phyloP scores from a whole-genome alignment of 345 rosid genomes.

The Limnanthes douglasii region DNA sequence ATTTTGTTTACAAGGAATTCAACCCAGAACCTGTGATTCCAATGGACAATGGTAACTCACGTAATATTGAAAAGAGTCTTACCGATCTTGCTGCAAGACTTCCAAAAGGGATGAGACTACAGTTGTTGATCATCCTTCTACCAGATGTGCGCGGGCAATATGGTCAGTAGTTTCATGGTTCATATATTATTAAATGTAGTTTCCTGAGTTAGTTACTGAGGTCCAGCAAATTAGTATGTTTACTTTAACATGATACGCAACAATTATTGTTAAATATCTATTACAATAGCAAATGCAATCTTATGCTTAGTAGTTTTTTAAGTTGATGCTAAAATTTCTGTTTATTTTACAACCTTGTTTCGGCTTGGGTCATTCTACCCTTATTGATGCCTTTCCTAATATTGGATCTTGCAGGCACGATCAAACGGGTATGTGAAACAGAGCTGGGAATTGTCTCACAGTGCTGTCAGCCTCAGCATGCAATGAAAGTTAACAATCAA shows the following conservation, averaged over 20 bases:
- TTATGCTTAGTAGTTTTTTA: too few species aligned
- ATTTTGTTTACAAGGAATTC: conserved; percentile 34
- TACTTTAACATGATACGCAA: too few species aligned
- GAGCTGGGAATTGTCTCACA: conserved; percentile 67
- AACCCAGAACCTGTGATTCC: conserved; percentile 21
- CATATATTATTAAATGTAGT: background rate
- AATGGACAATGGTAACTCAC: conserved; percentile 11
- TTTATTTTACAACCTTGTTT: too few species aligned
- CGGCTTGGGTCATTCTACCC: too few species aligned
- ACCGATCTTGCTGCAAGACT: too few species aligned
- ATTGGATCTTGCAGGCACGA: conserved; percentile 38
- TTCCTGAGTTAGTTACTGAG: too few species aligned
- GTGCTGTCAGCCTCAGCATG: conserved; percentile 50
- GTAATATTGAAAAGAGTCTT: conserved; percentile 38
- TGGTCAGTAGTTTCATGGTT: conserved; percentile 18
- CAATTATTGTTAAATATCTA: too few species aligned
- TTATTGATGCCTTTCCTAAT: too few species aligned
- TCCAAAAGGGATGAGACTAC: conserved; percentile 17
- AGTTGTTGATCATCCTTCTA: conserved; percentile 41
- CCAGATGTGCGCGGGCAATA: conserved; percentile 52
- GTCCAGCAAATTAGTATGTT: too few species aligned
- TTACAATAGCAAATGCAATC: too few species aligned
- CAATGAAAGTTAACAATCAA: conserved; percentile 20
- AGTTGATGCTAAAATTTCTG: background rate
- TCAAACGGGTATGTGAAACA: conserved; percentile 60